Percentiles rank a stretch among this genome's conserved stretches.
phyloP scores from a whole-genome alignment of 2,329 filamentous ascomycete species.

The Metarhizium robertsii region DNA sequence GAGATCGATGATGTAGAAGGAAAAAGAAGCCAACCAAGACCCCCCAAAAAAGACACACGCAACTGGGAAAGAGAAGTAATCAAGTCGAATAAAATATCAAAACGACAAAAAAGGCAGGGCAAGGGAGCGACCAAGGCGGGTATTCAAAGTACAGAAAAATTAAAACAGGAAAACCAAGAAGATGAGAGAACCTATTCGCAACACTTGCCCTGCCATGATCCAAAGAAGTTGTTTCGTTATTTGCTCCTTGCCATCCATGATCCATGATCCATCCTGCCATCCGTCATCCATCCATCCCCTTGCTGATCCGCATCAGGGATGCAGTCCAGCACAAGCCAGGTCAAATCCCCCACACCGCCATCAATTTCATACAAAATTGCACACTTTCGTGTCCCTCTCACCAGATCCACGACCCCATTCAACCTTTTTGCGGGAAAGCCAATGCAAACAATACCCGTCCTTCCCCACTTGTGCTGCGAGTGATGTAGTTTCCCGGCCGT shows the following conservation, averaged over 20 bases:
- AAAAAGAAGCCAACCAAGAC: neutral
- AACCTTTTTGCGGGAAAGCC: neutral
- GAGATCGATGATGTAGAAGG: slow-evolving; percentile 6
- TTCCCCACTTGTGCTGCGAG: slow-evolving; percentile 4
- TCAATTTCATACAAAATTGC: neutral
- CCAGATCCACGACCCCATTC: neutral
- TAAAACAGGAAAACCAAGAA: neutral
- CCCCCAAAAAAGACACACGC: neutral
- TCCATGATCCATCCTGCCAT: neutral
- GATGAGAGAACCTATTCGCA: neutral
- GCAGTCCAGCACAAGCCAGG: neutral
- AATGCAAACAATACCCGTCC: slow-evolving; percentile 2
- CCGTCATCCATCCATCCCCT: neutral
- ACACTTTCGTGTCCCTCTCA: neutral
- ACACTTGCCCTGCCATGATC: too few relatives aligned
- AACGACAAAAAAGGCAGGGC: neutral
- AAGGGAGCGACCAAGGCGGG: neutral
- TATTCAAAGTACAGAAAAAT: neutral
- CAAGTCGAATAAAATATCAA: too few relatives aligned
- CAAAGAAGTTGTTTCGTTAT: too few relatives aligned
- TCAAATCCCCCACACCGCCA: neutral
- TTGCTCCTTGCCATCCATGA: neutral
- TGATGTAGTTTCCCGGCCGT: slow-evolving; percentile 1
- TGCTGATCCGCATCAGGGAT: neutral
- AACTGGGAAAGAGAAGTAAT: neutral